Evolutionary conservation across 2,329 filamentous ascomycete genomes (phyloP), one percentile per base, ranked within the genome.

Genomic region (Beauveria scarabaeidicola): DNA sequence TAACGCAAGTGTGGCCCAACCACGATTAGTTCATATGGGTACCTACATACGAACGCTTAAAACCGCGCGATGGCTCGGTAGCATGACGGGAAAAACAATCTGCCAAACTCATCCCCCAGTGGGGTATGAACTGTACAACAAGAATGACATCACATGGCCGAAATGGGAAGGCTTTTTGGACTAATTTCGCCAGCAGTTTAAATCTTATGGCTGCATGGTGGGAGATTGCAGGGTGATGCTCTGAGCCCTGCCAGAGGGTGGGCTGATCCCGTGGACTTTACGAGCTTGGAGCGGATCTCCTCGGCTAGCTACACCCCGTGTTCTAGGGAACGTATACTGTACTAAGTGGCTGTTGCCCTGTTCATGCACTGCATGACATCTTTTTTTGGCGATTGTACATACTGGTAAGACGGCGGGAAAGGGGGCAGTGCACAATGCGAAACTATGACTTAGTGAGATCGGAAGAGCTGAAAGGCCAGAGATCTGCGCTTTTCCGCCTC

Each of bases 151-250:
- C 54, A 57, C 19, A 7, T 56, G 29, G 32, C 29, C 21, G 1
- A 48, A 56, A 27, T 8, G 11, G 17, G 52, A 27, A 29, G 23
- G 19, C 11, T 44, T 36, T 10, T 8, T 17, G 40, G 40, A 41
- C 17, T 15, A 44, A 27, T 17, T 2, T 27, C 9, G 38, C 2
- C 29, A 41, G 25, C 21, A 25, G n/a, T 41, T 50, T 41, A 50
- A 41, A 41, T 50, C 50, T 57, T 8, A 17, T 50, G 54, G 29
- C 54, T 57, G 54, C 44, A 57, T 50, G 15, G 25, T 25, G 44
- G 44, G 55, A 58, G 25, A 58, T 58, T 58, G 15, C 55, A 58
- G 55, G 55, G 55, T 51, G 43, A 58, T 19, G 27, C 13, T 47
- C 11, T 19, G 21, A 51, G 46, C 46, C 29, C 46, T 41, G 9